A percentile compares a stretch with the other conserved stretches of the same genome.
Evolutionary conservation across 179 eudicot species (phyloP).

Genomic region (Gypsophila paniculata): DNA sequence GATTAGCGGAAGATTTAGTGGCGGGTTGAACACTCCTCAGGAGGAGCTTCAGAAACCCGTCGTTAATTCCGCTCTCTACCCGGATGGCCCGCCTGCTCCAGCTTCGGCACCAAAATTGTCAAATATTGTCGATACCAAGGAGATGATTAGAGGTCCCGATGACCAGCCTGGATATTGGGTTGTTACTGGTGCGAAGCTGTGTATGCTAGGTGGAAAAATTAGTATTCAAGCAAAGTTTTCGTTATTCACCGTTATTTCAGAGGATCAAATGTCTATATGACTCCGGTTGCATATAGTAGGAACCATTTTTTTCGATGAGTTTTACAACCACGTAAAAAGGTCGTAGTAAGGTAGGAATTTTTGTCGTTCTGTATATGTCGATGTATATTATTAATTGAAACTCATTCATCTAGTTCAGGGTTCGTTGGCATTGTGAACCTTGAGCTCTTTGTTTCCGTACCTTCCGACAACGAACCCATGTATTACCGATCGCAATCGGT

Average conservation of each 20-base stretch:
- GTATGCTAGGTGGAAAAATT: constrained; percentile 66
- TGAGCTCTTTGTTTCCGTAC: no score
- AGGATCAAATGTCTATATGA: constrained; percentile 40
- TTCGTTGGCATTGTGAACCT: no score
- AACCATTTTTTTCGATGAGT: not conserved
- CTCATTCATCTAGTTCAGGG: no score
- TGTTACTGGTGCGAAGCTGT: constrained; percentile 80
- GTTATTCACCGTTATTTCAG: constrained; percentile 55
- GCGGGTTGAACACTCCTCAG: constrained; percentile 34
- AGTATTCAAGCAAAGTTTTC: constrained; percentile 71
- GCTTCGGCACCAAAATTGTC: constrained; percentile 59
- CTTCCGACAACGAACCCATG: no score
- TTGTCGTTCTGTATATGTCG: not conserved
- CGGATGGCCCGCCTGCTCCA: constrained; percentile 75
- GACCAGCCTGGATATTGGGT: constrained; percentile 97
- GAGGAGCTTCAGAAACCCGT: constrained; percentile 64
- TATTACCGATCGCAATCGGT: no score
- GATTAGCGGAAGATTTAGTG: constrained; percentile 73
- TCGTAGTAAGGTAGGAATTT: not conserved
- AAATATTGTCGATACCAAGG: constrained; percentile 65
- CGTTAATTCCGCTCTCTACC: constrained; percentile 77
- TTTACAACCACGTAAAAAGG: not conserved
- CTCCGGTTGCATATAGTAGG: not conserved
- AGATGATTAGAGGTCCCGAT: constrained; percentile 87
- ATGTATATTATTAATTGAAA: not conserved